These are phyloP conservation scores for Pulveroboletus sp. DNA, from an alignment of 768 basidiomycete genomes.

Conservation along the genomic window DNA sequence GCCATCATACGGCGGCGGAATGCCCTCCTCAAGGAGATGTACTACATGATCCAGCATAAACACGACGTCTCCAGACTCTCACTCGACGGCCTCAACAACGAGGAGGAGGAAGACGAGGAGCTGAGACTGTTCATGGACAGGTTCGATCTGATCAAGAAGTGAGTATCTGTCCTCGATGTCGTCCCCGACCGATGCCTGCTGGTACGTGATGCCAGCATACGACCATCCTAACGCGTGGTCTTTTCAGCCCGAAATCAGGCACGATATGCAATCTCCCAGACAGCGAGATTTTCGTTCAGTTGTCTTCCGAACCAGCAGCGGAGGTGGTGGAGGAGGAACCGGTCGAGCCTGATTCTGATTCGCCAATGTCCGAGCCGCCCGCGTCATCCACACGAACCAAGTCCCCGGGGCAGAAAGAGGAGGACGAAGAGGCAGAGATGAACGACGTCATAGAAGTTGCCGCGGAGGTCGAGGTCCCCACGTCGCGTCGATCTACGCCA, in stretches of 20 bases:
- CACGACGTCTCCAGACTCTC: constrained; percentile 40
- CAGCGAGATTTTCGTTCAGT: constrained; percentile 27
- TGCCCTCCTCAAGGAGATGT: constrained; percentile 70
- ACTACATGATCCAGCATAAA: constrained; percentile 55
- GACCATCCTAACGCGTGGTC: constrained; percentile 4
- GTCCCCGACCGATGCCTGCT: neutral
- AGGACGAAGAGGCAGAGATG: constrained; percentile 25
- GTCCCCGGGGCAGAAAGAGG: constrained; percentile 24
- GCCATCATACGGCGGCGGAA: constrained; percentile 61
- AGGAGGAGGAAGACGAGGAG: constrained; percentile 33
- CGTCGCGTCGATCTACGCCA: constrained; percentile 15
- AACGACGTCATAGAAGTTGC: constrained; percentile 9
- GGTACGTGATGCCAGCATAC: constrained; percentile 4
- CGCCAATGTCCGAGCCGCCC: constrained; percentile 34
- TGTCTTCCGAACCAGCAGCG: constrained; percentile 8
- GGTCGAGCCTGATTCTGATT: constrained; percentile 21
- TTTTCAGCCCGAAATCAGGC: constrained; percentile 38
- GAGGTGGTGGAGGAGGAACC: constrained; percentile 9
- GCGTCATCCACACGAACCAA: constrained; percentile 23
- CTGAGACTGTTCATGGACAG: constrained; percentile 51
- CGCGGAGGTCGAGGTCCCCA: constrained; percentile 12
- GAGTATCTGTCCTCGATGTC: constrained; percentile 19
- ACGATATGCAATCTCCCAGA: constrained; percentile 38
- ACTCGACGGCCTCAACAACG: constrained; percentile 35
- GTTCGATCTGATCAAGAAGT: constrained; percentile 55